Evolutionary conservation across 257 asterid genomes (phyloP), one percentile per base, ranked within the genome.

Genomic region (Forsythia viridissima): DNA sequence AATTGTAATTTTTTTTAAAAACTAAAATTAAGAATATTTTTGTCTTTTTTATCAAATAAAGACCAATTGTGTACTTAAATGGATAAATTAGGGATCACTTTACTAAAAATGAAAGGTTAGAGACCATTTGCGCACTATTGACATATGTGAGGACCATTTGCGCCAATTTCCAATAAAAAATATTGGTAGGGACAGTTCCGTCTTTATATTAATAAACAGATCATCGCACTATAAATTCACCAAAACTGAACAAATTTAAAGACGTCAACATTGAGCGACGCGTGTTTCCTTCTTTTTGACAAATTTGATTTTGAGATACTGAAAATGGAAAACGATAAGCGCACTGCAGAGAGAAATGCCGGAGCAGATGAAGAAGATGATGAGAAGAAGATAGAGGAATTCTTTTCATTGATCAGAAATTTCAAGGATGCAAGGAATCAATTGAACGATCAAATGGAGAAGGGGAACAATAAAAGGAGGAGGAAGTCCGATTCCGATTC

Each of bases 351-450:
- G 39, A 63, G 70, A 63, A 21, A 63, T 63, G 70, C 40, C 2
- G 70, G 18, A 4, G 70, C 30, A 30, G 70, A 63, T 4, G 70
- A 4, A 10, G 70, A 63, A 24, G 15, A 30, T 4, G 73, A 70
- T 6, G 73, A 70, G 9, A 40, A 39, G 73, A 70, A 70, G 73
- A 70, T 70, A 11, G 73, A 70, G 36, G 48, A 38, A 40, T 70
- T 70, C 48, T 70, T 70, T n/a, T 30, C 46, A n/a, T 7, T 70
- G 51, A 70, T 70, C 5, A 39, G 34, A 39, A 70, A 40, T 40
- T 38, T 70, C 73, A 70, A 18, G 30, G 73, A 39, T 34, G 13
- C 20, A 15, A 70, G 46, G 46, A 38, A 38, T 16, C 46, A 38
- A 39, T 39, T 70, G 73, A 38, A 15, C 3, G 24, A 70, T n/a